Evolutionary conservation across 495 filamentous ascomycete genomes (phyloP), one percentile per base, ranked within the genome.

Genomic region (Aspergillus wentii): DNA sequence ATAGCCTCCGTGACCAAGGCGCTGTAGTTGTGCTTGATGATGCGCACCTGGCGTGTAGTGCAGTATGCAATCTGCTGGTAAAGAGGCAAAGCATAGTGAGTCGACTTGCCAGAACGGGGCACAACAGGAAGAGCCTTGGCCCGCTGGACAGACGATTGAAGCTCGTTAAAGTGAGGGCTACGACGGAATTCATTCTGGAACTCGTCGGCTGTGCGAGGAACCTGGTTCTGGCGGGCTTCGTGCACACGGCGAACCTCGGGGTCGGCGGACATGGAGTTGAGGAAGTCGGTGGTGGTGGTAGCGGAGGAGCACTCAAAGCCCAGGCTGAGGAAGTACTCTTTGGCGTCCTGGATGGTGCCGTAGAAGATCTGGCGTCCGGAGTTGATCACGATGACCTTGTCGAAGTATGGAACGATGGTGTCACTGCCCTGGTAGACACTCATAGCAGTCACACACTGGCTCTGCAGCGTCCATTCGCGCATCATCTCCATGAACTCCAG

Each of bases 191-290:
- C 21, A 11, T 7, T 14, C 8, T 19, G 17, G 30, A 49, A 44
- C 16, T 49, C 45, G 14, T 49, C 49, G 20, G 58, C 42, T 17
- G 33, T 61, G 23, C 50, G 54, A 13, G 62, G 60, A 25, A 60
- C 56, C 10, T 36, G 49, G 10, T 35, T n/a, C 48, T 88, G 82
- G 43, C 71, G 78, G 4, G 83, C 86, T 6, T 68, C 62, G 10
- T 79, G 76, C 42, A 82, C 76, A n/a, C 71, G 64, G 13, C 86
- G 69, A 38, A 86, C 83, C n/a, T 70, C 69, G 3, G 80, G 76
- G 51, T 86, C 84, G n/a, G 22, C 43, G 3, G 81, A 83, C 30
- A 83, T 60, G 11, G 76, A 71, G 3, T 79, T 83, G 8, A 86
- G 52, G 56, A 83, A 61, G 44, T 80, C 76, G 1, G 76, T 70